Conservation (phyloP, 2,329 filamentous ascomycete species). For the Penicillium aurantiogriseum region DNA sequence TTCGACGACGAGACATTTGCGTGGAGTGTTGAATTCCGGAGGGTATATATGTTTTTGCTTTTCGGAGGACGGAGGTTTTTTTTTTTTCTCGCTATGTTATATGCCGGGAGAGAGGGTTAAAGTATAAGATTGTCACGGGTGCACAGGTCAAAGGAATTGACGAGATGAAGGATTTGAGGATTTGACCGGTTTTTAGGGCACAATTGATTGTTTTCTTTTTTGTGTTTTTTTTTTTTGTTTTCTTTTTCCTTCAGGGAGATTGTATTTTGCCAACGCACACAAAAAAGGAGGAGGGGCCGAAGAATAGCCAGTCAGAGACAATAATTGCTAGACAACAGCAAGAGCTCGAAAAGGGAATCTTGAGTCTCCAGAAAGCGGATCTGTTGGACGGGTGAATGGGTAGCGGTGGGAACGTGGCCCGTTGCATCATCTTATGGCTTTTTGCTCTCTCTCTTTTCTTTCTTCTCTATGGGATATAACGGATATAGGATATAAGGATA, state of each 20-base stretch:
- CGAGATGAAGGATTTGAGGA: not conserved
- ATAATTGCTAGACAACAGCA: constrained; percentile 12
- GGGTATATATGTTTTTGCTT: constrained; percentile 1
- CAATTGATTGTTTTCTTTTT: not conserved
- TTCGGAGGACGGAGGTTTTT: not conserved
- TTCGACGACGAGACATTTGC: constrained; percentile 37
- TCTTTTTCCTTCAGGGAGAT: constrained; percentile 6
- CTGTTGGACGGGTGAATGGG: constrained; percentile 8
- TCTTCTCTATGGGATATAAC: not conserved
- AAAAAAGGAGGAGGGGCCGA: constrained; percentile 14
- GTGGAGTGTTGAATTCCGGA: constrained; percentile 7
- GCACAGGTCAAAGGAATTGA: not conserved
- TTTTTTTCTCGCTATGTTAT: constrained; percentile 12
- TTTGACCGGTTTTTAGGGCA: not conserved
- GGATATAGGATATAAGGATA: not conserved
- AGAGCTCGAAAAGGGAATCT: constrained; percentile 18
- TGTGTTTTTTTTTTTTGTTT: constrained; percentile 7
- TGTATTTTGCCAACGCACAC: constrained; percentile 13
- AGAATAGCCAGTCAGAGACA: constrained; percentile 19
- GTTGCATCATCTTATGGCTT: constrained; percentile 6
- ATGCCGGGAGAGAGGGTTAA: not conserved
- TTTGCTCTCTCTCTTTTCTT: not conserved
- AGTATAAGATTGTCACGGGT: not conserved
- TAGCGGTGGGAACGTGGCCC: constrained; percentile 6
- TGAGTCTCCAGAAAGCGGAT: constrained; percentile 19